Evolutionary conservation across 2,329 filamentous ascomycete genomes (phyloP).

Genomic region (Knoxdaviesia proteae): DNA sequence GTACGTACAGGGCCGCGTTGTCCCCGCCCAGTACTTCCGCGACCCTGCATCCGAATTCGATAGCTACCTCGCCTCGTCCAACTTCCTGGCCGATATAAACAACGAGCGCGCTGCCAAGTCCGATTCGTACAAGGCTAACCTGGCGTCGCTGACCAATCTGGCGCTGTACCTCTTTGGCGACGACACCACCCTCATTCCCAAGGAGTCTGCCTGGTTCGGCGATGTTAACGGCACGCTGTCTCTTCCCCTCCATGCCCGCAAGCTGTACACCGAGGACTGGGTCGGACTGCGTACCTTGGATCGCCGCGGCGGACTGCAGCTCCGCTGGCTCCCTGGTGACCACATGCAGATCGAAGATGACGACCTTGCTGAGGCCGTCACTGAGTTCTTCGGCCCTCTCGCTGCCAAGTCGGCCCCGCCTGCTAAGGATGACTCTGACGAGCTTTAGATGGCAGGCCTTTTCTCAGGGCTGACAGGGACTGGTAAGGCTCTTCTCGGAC

Average conservation of each 20-base stretch:
- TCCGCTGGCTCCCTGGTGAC: slow-evolving; percentile 49
- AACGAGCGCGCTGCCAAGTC: slow-evolving; percentile 72
- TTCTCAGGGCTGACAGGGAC: not conserved
- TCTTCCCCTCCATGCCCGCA: slow-evolving; percentile 45
- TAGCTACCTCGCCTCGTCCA: slow-evolving; percentile 58
- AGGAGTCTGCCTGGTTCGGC: slow-evolving; percentile 77
- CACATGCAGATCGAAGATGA: slow-evolving; percentile 67
- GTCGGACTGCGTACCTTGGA: slow-evolving; percentile 65
- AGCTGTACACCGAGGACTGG: slow-evolving; percentile 82
- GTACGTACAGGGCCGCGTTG: slow-evolving; percentile 58
- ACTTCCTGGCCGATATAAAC: slow-evolving; percentile 89
- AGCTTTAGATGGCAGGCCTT: not conserved
- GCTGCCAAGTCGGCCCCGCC: slow-evolving; percentile 14
- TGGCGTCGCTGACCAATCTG: slow-evolving; percentile 52
- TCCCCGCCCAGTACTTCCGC: slow-evolving; percentile 91
- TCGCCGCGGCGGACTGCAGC: slow-evolving; percentile 56
- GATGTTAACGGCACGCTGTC: slow-evolving; percentile 58
- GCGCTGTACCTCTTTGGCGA: slow-evolving; percentile 81
- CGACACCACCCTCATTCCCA: slow-evolving; percentile 70
- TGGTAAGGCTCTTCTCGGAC: no score
- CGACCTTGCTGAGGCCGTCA: slow-evolving; percentile 43
- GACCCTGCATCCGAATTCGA: slow-evolving; percentile 41
- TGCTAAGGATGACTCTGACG: not conserved
- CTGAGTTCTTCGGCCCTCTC: slow-evolving; percentile 40
- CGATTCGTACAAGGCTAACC: slow-evolving; percentile 45